phyloP scores from a whole-genome alignment of 78 protist genomes.

The Guillardia theta region DNA sequence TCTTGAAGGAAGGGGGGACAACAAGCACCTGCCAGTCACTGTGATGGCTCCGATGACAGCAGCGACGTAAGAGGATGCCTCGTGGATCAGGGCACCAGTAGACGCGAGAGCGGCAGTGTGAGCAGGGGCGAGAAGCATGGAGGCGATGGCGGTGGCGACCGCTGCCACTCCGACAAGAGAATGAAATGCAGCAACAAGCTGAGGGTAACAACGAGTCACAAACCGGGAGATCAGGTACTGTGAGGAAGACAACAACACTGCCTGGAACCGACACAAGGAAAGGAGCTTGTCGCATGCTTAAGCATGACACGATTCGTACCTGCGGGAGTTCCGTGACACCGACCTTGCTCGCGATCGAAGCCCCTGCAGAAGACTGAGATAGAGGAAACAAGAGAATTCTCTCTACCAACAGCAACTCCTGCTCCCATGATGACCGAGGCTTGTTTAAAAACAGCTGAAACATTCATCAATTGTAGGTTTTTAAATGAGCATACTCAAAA shows the following conservation, averaged over 20 bases:
- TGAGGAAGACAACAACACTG: no score
- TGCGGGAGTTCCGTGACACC: neutral
- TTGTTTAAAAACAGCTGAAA: no score
- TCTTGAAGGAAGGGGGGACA: no score
- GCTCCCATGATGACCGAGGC: no score
- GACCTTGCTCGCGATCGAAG: neutral
- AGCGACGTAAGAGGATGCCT: neutral
- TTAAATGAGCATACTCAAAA: no score
- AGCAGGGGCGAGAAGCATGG: neutral
- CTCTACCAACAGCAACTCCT: neutral
- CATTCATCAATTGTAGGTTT: no score
- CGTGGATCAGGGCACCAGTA: neutral
- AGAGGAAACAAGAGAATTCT: neutral
- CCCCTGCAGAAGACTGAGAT: neutral
- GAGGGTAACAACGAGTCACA: no score
- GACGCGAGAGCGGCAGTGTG: neutral
- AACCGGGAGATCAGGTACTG: no score
- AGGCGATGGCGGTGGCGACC: constrained; percentile 4
- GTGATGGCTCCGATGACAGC: neutral
- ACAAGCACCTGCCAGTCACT: no score
- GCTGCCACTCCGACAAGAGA: constrained; percentile 79
- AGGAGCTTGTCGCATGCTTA: no score
- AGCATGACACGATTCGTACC: no score
- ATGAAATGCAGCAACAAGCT: constrained; percentile 28
- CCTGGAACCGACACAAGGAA: no score